Base-by-base conservation (phyloP, 148 eudicot species). In the Silene latifolia region DNA sequence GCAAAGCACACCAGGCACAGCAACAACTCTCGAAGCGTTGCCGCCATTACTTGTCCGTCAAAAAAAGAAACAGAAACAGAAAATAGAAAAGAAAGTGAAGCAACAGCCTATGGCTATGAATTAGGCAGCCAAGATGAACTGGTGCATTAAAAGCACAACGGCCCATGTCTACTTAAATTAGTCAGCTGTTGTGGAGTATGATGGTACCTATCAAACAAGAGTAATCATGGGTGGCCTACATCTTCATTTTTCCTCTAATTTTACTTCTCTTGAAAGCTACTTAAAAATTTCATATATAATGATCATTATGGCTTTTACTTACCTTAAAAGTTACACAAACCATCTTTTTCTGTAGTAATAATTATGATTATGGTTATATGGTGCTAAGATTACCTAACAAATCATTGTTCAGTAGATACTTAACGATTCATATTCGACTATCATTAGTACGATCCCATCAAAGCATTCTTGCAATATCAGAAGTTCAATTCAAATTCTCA, bases 181-280 rank as follows among this genome's bases (percentile, higher is more conserved):
- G 17, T 13, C 8, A 51, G 67, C 9, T 53, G 76, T 42, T 35
- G 71, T 32, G 56, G 57, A 54, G 23, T 24, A 65, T 72, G 72
- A 71, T 71, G 63, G 48, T 29, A 35, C 20, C 53, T 21, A 2
- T 58, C 73, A 59, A 66, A 53, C 60, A 70, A 58, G 72, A 72
- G 63, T 72, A 61, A 78, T 72, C 74, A 78, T 29, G 42, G 76
- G 12, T 65, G 71, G 64, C 75, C 76, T 59, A 44, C 54, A 23
- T 70, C 35, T 67, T 42, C 67, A 72, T 32, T 35, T 65, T 35
- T 46, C 72, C 11, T 21, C 73, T 4, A 35, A 60, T 53, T 48
- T 69, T 61, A 61, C 82, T 79, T 79, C 46, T 79, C 82, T 79
- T 79, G 78, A 79, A 79, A 79, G 82, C 69, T 79, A 79, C 82